Evolutionary conservation across 768 basidiomycete genomes (phyloP), one percentile per base, ranked within the genome.

Genomic region (Omphalotus guepiniiformis): DNA sequence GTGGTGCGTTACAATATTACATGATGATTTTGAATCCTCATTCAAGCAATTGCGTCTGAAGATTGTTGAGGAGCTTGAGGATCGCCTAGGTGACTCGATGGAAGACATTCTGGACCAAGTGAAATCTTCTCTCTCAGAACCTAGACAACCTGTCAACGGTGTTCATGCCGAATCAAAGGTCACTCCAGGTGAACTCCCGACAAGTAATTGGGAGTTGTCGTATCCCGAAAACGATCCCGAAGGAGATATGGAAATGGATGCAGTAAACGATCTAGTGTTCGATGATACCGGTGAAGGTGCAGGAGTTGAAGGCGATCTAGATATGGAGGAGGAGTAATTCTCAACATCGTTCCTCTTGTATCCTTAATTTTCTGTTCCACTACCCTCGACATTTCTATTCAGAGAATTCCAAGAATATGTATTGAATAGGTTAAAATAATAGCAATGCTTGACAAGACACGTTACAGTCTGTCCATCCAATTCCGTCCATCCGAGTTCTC

Each of bases 61-160:
- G 93, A 86, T 95, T 46, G 80, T 97, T 7, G 94, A 97, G 66
- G 93, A 97, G 63, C 67, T 92, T 2, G 90, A 93, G 63, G 85
- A 88, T 53, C 78, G 93, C 36, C 75, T 93, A 4, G 82, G 83
- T 0, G 76, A 83, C 32, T 69, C 74, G 26, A 82, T 86, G 65
- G 78, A 84, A 2, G 79, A 83, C 7, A 79, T 94, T 9, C 69
- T 93, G 0, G 58, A 61, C 4, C 61, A 69, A 23, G 84, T 94
- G 19, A 67, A 78, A 26, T 59, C 62, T 8, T 78, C 78, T 4
- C 55, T 73, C 19, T 48, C 58, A 13, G 58, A 32, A n/a, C n/a
- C n/a, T n/a, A n/a, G n/a, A n/a, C n/a, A n/a, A n/a, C n/a, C n/a
- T n/a, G n/a, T n/a, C n/a, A n/a, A n/a, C n/a, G n/a, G n/a, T n/a